These are phyloP conservation scores for Peterozyma toletana DNA, from an alignment of 805 yeast genomes.

Conservation along the genomic window DNA sequence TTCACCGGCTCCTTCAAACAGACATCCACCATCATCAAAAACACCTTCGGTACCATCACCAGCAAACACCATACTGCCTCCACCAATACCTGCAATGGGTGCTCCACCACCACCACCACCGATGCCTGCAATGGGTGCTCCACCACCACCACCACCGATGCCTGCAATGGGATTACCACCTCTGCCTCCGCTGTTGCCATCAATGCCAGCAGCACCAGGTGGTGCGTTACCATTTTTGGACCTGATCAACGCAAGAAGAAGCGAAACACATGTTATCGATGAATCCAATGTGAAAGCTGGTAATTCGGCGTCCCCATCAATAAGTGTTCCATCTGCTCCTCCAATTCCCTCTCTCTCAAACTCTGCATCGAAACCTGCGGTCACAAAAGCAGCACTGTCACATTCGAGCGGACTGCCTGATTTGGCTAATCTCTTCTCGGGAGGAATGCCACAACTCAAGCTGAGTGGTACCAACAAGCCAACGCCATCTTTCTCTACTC, in stretches of 20 bases:
- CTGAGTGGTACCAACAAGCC: too few relatives aligned
- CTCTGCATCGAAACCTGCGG: too few relatives aligned
- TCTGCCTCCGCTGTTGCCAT: conserved; percentile 12
- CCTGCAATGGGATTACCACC: conserved; percentile 18
- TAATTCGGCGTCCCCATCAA: too few relatives aligned
- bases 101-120: conserved; percentile 18
- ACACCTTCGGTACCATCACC: conserved; percentile 15
- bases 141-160: conserved; percentile 17
- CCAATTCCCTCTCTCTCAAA: too few relatives aligned
- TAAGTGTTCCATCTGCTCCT: too few relatives aligned
- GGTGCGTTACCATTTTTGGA: conserved; percentile 53
- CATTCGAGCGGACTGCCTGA: too few relatives aligned
- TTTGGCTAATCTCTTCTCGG: too few relatives aligned
- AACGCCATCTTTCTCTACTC: too few relatives aligned
- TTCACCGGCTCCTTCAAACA: conserved; percentile 6
- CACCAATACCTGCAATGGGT: conserved; percentile 9
- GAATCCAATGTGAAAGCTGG: not conserved
- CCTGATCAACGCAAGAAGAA: conserved; percentile 48
- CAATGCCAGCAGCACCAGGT: conserved; percentile 15
- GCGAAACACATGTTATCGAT: conserved; percentile 42
- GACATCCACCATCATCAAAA: conserved; percentile 4
- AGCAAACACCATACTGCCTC: conserved; percentile 10
- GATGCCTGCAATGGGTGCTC: conserved; percentile 8
- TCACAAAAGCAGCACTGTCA: too few relatives aligned
- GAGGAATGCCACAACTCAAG: too few relatives aligned